Base-by-base conservation (phyloP, 176 grass and related monocot genomes). In the Cenchrus purpureus region DNA sequence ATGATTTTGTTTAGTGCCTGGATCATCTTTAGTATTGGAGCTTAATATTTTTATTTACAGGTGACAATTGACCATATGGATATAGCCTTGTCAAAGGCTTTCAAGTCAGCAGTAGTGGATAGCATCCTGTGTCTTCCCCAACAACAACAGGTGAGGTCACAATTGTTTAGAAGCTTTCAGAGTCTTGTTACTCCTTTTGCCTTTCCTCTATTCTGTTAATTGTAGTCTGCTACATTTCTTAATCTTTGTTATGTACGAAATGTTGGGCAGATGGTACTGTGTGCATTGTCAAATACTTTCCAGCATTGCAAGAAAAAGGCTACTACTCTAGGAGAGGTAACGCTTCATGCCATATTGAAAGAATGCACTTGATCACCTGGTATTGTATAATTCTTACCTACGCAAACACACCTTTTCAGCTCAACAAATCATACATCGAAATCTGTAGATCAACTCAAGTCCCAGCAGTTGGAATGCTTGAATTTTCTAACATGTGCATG, bases 1-100 rank as follows among this genome's bases (percentile, higher is more conserved):
- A 40, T 52, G 45, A 68, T 61, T 74, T 57, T 70, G n/a, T 71
- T 48, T 40, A 54, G 17, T 17, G 51, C 28, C 15, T 42, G 22
- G 59, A 28, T 74, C 22, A 12, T 34, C 2, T 59, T 51, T 29
- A 19, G 25, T 65, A 65, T 6, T 59, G 40, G 53, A 59, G 0
- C 81, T 31, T 86, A 84, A 84, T 78, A 74, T 72, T 12, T 80
- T 43, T 74, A 45, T 32, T 88, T 88, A 46, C 87, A 99, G 97
- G 97, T 99, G 40, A 91, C 94, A 79, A 91, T 96, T 85, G 91
- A 99, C 80, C 91, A 96, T 86, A 99, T 99, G 90, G 90, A 97
- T 44, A 84, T 83, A 82, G 94, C 94, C 83, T 89, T 97, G 86
- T 91, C 91, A 58, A 97, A 97, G 73, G 92, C 80, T 71, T 99